Percentiles rank a stretch among this genome's conserved stretches.
phyloP scores from a whole-genome alignment of 164 flowering plant genomes.

The Cinnamomum micranthum region DNA sequence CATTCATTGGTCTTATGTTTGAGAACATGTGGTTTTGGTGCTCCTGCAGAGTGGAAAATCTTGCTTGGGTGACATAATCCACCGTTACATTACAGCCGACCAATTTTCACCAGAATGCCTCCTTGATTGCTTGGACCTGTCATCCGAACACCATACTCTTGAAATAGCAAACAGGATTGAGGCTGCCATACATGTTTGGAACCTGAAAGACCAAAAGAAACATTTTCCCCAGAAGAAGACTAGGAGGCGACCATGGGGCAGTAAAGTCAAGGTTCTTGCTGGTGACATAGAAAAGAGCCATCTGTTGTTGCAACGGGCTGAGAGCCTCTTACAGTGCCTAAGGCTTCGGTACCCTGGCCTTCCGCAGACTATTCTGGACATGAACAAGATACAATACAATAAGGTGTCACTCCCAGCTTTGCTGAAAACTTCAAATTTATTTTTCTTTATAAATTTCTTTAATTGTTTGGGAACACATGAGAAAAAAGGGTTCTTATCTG shows the following conservation, averaged over 20 bases:
- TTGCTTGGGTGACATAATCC: constrained; percentile 66
- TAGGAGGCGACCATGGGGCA: constrained; percentile 50
- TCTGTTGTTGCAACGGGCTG: constrained; percentile 57
- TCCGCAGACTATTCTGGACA: constrained; percentile 71
- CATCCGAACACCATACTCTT: constrained; percentile 57
- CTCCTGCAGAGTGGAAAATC: constrained; percentile 58
- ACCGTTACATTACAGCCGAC: constrained; percentile 54
- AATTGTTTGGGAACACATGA: no score
- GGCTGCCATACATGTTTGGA: constrained; percentile 67
- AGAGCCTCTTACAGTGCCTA: constrained; percentile 51
- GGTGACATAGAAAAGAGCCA: constrained; percentile 41
- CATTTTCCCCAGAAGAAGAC: constrained; percentile 21
- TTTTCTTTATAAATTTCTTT: no score
- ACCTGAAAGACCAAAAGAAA: constrained; percentile 36
- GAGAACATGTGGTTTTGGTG: background rate
- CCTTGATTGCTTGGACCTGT: constrained; percentile 57
- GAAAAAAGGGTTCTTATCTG: no score
- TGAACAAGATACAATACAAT: constrained; percentile 73
- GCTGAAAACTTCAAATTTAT: no score
- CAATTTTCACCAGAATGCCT: constrained; percentile 65
- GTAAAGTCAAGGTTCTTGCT: constrained; percentile 55
- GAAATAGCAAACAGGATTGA: constrained; percentile 72
- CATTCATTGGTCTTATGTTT: background rate
- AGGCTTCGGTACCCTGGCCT: constrained; percentile 68
- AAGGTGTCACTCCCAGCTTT: constrained; percentile 35